Conservation (phyloP, 352 stramenopile species). For the Aphanomyces invadans region DNA sequence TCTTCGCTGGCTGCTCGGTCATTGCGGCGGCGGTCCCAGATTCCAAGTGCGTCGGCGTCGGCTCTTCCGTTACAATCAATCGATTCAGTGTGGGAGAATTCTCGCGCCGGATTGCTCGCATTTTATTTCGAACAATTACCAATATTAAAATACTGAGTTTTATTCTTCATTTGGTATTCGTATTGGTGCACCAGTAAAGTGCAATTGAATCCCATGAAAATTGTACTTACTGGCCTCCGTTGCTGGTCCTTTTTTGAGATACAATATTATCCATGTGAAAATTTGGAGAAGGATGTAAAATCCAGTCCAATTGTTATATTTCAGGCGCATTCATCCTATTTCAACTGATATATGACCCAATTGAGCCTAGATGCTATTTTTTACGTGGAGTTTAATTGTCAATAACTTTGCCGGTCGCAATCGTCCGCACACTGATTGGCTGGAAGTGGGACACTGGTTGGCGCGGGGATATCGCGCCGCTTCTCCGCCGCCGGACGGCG, state of each 20-base stretch:
- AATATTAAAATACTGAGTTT: background rate
- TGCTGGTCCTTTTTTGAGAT: background rate
- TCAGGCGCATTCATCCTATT: background rate
- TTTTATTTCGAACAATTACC: background rate
- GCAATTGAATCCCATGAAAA: background rate
- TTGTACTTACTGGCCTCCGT: background rate
- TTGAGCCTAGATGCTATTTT: no score
- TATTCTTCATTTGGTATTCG: background rate
- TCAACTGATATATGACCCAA: background rate
- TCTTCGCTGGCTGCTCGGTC: background rate
- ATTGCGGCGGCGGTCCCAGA: background rate
- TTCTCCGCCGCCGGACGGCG: no score
- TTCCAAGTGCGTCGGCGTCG: background rate
- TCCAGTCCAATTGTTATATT: background rate
- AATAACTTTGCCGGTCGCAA: no score
- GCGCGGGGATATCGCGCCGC: no score
- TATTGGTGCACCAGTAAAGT: background rate
- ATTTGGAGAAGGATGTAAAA: no score
- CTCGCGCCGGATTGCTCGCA: background rate
- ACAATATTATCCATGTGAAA: no score
- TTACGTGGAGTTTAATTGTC: no score
- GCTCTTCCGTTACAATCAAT: slow-evolving; percentile 12
- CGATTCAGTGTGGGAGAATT: background rate
- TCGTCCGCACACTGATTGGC: no score
- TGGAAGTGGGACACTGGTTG: no score